phyloP scores from a whole-genome alignment of 768 basidiomycete species.

The Pleurotus cornucopiae region DNA sequence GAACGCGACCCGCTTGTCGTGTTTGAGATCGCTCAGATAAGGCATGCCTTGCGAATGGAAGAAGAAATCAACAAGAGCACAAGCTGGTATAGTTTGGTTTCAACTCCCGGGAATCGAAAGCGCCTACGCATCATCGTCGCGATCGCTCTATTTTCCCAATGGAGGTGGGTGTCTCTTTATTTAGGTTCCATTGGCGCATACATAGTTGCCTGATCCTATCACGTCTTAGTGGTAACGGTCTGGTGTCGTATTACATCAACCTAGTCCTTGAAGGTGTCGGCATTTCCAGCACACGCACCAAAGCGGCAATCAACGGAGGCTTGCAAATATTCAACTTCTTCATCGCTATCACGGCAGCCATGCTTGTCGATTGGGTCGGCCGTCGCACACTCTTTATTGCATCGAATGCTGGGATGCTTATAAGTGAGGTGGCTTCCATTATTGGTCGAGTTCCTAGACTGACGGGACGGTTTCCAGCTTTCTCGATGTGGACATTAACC shows the following conservation, averaged over 20 bases:
- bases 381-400: conserved; percentile 64
- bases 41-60: conserved; percentile 63
- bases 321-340: conserved; percentile 63
- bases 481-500: conserved; percentile 53
- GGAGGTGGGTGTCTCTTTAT: conserved; percentile 48
- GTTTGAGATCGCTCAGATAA: conserved; percentile 62
- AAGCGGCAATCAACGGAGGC: conserved; percentile 58
- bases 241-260: conserved; percentile 74
- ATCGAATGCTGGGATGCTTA: conserved; percentile 54
- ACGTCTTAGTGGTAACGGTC: conserved; percentile 48
- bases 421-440: conserved; percentile 30
- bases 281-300: conserved; percentile 46
- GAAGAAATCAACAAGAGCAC: conserved; percentile 45
- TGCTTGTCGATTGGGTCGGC: conserved; percentile 64
- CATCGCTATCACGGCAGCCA: conserved; percentile 53
- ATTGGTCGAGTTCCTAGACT: not conserved
- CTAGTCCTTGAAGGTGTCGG: conserved; percentile 64
- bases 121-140: conserved; percentile 66
- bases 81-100: conserved; percentile 49
- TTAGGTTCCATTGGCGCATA: not conserved
- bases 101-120: conserved; percentile 63
- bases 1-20: conserved; percentile 56
- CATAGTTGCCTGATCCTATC: not conserved
- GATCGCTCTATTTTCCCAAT: conserved; percentile 70
- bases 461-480: conserved; percentile 29